Base-by-base conservation (phyloP, 768 basidiomycete species). In the button mushroom (Agaricus bisporus) region DNA sequence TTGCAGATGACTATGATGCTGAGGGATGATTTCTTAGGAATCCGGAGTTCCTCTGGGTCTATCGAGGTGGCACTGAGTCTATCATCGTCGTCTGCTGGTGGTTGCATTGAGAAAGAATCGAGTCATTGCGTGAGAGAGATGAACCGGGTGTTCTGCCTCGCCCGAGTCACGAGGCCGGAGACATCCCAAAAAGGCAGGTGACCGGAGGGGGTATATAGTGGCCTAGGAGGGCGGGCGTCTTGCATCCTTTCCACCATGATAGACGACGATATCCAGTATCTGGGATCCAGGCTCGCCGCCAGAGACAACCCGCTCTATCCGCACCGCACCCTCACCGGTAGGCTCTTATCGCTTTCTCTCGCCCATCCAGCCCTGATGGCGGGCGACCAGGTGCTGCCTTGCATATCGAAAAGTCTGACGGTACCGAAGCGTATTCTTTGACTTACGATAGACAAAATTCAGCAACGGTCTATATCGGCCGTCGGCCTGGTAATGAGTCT, bases 241-340 rank as follows among this genome's bases (percentile, higher is more conserved):
- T 38, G 20, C 17, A 18, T 38, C 42, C 28, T 26, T 54, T 48
- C 48, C 41, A 48, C 41, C 41, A 63, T 66, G 67, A 66, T 74
- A 67, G 82, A 83, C 68, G 82, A 83, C 64, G 82, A 81, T 56
- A 80, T 85, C 60, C 71, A 83, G 59, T 85, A 78, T 60, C 66
- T 85, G 38, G 83, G 82, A 22, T 74, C 70, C 26, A 70, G 60
- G 57, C 58, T 64, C 49, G 36, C 37, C 67, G 71, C 1, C 48
- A 64, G 8, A 54, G 61, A 47, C 41, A 64, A 45, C 50, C 58
- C 38, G 22, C 28, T 28, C 52, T 48, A 28, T n/a, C 55, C 54
- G 53, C 59, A 64, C 48, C 64, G 63, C 56, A 61, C 63, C 14
- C 66, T 75, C n/a, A 72, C 73, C 42, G 80, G 81, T 79, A 54